Percentiles rank a stretch among this genome's conserved stretches.
Evolutionary conservation across 495 filamentous ascomycete species (phyloP).

Genomic region (Physcia stellaris): DNA sequence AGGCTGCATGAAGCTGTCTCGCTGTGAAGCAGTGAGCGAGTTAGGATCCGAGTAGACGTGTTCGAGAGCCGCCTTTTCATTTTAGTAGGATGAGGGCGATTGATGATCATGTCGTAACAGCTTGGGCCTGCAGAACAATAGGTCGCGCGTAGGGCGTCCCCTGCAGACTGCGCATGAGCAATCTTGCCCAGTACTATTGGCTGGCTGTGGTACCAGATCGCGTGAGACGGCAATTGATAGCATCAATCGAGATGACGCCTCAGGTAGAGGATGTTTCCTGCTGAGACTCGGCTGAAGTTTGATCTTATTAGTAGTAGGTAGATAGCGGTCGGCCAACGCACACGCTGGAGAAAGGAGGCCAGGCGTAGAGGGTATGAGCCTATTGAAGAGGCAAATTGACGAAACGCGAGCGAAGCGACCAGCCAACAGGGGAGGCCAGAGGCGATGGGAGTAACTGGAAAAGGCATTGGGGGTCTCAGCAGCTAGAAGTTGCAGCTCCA

Average conservation of each 20-base stretch:
- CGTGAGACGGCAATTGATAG: not conserved
- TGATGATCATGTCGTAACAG: not conserved
- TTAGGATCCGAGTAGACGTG: no score
- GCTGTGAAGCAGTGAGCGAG: no score
- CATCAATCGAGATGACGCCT: no score
- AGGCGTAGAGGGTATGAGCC: not conserved
- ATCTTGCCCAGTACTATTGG: not conserved
- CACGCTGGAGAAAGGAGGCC: not conserved
- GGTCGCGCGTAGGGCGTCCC: not conserved
- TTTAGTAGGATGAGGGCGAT: no score
- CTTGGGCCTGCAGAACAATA: not conserved
- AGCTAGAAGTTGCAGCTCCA: no score
- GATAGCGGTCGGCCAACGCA: not conserved
- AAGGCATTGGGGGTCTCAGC: no score
- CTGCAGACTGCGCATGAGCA: not conserved
- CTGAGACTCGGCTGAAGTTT: no score
- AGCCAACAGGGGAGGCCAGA: not conserved
- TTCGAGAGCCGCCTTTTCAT: no score
- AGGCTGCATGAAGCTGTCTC: no score
- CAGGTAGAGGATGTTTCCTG: no score
- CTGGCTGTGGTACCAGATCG: not conserved
- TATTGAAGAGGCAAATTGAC: not conserved
- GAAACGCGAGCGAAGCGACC: not conserved
- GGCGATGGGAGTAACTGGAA: no score
- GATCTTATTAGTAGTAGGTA: not conserved